phyloP scores from a whole-genome alignment of 2,329 filamentous ascomycete species.

The Phaeophleospora eucalypticola region DNA sequence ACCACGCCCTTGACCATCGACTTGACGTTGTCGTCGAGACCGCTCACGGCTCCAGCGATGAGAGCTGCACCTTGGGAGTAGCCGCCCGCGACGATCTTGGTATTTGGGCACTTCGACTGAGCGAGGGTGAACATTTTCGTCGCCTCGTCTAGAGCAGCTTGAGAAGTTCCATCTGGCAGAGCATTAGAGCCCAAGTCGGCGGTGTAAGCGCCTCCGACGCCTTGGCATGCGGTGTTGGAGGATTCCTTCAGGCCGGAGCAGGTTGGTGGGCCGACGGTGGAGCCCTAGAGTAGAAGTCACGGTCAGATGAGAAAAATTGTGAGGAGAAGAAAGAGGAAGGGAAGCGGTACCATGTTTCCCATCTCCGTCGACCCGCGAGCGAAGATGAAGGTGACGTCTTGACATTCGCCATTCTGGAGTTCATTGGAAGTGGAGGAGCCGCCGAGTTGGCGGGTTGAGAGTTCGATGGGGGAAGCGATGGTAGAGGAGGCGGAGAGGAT shows the following conservation, averaged over 20 bases:
- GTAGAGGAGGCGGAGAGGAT: conserved; percentile 3
- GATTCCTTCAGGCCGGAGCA: conserved; percentile 24
- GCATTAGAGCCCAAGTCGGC: conserved; percentile 21
- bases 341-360: conserved; percentile 55
- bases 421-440: conserved; percentile 22
- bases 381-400: conserved; percentile 51
- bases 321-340: background rate
- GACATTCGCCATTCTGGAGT: conserved; percentile 35
- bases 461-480: conserved; percentile 7
- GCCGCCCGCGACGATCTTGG: conserved; percentile 25
- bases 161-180: conserved; percentile 20
- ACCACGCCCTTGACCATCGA: conserved; percentile 36
- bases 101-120: conserved; percentile 25
- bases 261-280: conserved; percentile 23
- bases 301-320: background rate
- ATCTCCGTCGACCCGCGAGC: conserved; percentile 54
- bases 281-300: conserved; percentile 18
- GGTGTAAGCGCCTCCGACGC: conserved; percentile 25
- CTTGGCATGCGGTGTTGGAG: conserved; percentile 26
- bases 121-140: conserved; percentile 24
- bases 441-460: conserved; percentile 8
- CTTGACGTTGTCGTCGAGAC: conserved; percentile 26
- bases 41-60: conserved; percentile 34
- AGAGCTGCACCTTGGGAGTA: conserved; percentile 39
- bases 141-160: conserved; percentile 20